These are phyloP conservation scores for Tetrapisispora namnaoensis DNA, from an alignment of 805 yeast species.

Conservation along the genomic window DNA sequence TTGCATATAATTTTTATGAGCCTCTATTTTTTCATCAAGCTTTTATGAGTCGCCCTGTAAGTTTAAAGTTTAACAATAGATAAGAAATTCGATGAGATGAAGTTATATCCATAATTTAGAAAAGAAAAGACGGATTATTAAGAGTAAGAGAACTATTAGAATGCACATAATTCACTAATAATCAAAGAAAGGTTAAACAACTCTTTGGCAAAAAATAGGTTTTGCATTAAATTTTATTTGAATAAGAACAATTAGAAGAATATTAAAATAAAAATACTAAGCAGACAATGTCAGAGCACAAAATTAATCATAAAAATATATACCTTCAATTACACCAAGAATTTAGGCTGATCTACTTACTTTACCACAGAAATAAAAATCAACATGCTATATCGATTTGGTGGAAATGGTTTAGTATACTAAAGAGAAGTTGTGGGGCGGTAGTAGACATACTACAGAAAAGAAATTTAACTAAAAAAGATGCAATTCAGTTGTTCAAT, in stretches of 20 bases:
- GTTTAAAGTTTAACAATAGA: too few species aligned
- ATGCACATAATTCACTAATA: too few species aligned
- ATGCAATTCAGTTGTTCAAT: constrained; percentile 7
- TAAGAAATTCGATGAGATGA: too few species aligned
- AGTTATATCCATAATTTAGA: too few species aligned
- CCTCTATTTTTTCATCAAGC: neutral
- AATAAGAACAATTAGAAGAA: too few species aligned
- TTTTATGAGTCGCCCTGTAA: too few species aligned
- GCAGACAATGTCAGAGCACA: neutral
- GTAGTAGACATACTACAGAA: constrained; percentile 6
- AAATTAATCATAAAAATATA: neutral
- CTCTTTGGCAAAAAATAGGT: too few species aligned
- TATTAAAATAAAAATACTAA: too few species aligned
- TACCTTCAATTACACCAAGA: constrained; percentile 35
- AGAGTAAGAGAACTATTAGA: too few species aligned
- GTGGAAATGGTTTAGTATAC: constrained; percentile 62
- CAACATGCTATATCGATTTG: constrained; percentile 66
- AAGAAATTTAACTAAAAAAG: constrained; percentile 7
- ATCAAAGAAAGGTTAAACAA: too few species aligned
- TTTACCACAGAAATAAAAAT: constrained; percentile 63
- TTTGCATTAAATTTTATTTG: too few species aligned
- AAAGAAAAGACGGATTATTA: too few species aligned
- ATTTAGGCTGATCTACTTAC: constrained; percentile 45
- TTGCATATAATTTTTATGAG: neutral
- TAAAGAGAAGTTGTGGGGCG: constrained; percentile 42